These are phyloP conservation scores for Polyplosphaeria fusca DNA, from an alignment of 495 filamentous ascomycete genomes.

Conservation along the genomic window DNA sequence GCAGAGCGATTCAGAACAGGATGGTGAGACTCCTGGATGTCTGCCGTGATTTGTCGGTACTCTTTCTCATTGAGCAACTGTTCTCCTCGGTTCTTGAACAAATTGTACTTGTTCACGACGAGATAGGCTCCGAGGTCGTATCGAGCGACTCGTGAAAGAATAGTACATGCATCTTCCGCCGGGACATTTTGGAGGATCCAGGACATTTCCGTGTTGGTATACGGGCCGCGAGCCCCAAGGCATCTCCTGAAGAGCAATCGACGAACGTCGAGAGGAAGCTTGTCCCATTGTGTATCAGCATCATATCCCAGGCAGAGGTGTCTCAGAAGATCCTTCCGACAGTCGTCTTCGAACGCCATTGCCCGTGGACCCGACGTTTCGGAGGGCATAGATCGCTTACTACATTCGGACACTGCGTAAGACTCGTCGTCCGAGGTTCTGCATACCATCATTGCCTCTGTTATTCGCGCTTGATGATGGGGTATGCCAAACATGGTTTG, in stretches of 20 bases:
- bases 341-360: constrained; percentile 16
- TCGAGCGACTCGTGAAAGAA: constrained; percentile 30
- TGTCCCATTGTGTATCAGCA: constrained; percentile 38
- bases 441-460: constrained; percentile 47
- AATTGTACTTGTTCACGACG: constrained; percentile 31
- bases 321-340: constrained; percentile 29
- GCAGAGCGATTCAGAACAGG: constrained; percentile 23
- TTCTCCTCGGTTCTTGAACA: constrained; percentile 23
- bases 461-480: constrained; percentile 51
- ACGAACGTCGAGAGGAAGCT: constrained; percentile 32
- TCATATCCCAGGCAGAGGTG: constrained; percentile 39
- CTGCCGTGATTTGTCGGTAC: constrained; percentile 24
- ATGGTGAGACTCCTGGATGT: constrained; percentile 29
- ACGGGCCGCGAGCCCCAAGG: constrained; percentile 24
- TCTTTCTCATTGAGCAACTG: constrained; percentile 21
- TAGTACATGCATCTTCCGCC: constrained; percentile 31
- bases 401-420: constrained; percentile 32
- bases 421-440: constrained; percentile 8
- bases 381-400: constrained; percentile 29
- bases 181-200: constrained; percentile 35
- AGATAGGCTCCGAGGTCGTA: constrained; percentile 38
- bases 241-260: constrained; percentile 33
- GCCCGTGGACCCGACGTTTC: not conserved
- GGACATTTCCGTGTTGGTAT: constrained; percentile 26
- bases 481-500: constrained; percentile 50